Evolutionary conservation across 2,329 filamentous ascomycete genomes (phyloP), one percentile per base, ranked within the genome.

Genomic region (Fusarium brachygibbosum): DNA sequence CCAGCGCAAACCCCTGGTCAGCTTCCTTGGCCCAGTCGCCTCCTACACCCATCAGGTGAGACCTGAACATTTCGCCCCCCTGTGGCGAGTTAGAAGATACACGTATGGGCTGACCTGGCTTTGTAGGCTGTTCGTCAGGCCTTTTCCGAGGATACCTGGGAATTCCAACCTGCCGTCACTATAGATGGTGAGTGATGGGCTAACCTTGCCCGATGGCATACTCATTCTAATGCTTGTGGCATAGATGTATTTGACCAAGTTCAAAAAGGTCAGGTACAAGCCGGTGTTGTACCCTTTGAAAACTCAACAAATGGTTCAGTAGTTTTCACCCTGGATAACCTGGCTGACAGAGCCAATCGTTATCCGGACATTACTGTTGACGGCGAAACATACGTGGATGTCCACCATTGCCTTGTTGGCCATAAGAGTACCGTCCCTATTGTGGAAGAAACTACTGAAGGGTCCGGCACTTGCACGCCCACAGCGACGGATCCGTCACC

Each of bases 241-340:
- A 51, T 69, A 91, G 93, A 96, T 76, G 89, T 97, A 73, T 97
- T 98, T 79, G 84, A 90, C 51, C 86, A 89, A 17, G 91, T 97
- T 8, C 93, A 97, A 75, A 83, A 85, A 37, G 86, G 87, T 60
- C 77, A 82, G 44, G 88, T 88, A 1, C 80, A 86, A 53, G 90
- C 90, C 58, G 96, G 94, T 71, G 92, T 98, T 32, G 92, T 98
- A 3, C 96, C 96, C 9, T 94, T 97, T 80, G 95, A 98, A 78
- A 99, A 99, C 83, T 97, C 93, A 40, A 95, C 93, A 77, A 97
- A 98, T 79, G 96, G 96, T 75, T 91, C 91, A 56, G 96, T 99
- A 50, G 89, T 96, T 58, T 92, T 93, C 79, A 97, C 94, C 0
- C 87, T 98, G 25, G 94, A 98, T 80, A 88, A 95, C 69, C 88